phyloP scores from a whole-genome alignment of 148 eudicot genomes.

The Camellia japonica region DNA sequence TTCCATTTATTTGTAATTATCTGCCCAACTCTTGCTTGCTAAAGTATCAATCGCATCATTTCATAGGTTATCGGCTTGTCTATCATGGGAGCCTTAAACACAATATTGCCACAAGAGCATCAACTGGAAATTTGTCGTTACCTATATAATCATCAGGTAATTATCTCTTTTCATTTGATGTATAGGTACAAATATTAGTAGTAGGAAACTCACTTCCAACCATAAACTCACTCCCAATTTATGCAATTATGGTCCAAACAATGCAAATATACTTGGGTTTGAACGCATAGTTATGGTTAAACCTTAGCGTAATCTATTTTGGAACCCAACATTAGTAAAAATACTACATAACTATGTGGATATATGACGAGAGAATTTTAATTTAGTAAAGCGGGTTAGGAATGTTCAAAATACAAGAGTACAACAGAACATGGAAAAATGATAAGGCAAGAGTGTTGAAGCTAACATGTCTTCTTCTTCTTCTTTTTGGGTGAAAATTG shows the following conservation, averaged over 20 bases:
- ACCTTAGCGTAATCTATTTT: neutral
- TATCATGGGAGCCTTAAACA: conserved; percentile 29
- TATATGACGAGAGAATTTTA: neutral
- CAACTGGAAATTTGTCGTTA: conserved; percentile 36
- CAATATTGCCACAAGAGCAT: conserved; percentile 29
- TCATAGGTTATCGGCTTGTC: conserved; percentile 33
- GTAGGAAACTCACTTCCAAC: too few relatives aligned
- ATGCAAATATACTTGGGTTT: too few relatives aligned
- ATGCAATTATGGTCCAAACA: too few relatives aligned
- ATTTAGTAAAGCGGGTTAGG: neutral
- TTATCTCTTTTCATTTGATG: neutral
- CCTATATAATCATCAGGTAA: conserved; percentile 45
- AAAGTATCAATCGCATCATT: neutral
- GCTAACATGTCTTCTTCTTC: too few relatives aligned
- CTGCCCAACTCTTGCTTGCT: neutral
- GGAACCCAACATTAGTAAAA: neutral
- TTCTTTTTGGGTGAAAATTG: too few relatives aligned
- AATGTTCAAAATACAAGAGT: neutral
- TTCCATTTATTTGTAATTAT: neutral
- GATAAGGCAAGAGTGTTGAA: too few relatives aligned
- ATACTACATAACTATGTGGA: neutral
- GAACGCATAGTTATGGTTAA: too few relatives aligned
- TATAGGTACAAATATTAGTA: too few relatives aligned
- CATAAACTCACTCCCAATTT: too few relatives aligned
- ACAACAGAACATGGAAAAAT: too few relatives aligned